These are phyloP conservation scores for Scenedesmus sp. DNA, from an alignment of 163 green algal genomes.

Conservation along the genomic window DNA sequence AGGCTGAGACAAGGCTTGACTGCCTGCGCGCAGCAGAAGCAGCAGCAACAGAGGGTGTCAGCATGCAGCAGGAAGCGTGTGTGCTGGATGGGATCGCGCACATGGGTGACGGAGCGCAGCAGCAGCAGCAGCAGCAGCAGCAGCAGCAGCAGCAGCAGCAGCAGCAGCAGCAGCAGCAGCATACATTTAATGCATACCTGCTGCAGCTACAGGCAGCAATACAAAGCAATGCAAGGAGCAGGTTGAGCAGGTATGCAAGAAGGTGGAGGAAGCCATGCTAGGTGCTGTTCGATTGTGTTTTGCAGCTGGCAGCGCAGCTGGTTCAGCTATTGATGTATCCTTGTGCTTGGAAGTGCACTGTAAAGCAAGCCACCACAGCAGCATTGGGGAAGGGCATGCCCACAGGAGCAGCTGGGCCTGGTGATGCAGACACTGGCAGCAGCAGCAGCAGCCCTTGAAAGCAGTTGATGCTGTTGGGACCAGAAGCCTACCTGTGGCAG, in stretches of 20 bases:
- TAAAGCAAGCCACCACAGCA: neutral
- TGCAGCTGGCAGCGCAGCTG: neutral
- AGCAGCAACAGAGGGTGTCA: neutral
- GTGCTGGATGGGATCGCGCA: neutral
- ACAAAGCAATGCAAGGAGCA: neutral
- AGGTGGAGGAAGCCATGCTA: neutral
- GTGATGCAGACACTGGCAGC: neutral
- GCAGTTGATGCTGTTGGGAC: slow-evolving; percentile 35
- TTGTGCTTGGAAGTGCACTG: slow-evolving; percentile 35
- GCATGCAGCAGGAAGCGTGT: too few relatives aligned
- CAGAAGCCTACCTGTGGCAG: slow-evolving; percentile 2
- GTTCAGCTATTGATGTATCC: neutral
- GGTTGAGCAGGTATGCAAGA: neutral
- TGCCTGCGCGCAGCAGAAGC: slow-evolving; percentile 17
- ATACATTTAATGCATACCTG: too few relatives aligned
- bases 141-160: too few relatives aligned
- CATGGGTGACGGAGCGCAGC: neutral
- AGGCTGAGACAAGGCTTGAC: neutral
- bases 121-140: neutral
- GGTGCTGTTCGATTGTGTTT: neutral
- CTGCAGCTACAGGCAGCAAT: neutral
- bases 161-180: too few relatives aligned
- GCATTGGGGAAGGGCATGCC: too few relatives aligned
- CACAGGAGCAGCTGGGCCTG: neutral
- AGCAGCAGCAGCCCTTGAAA: slow-evolving; percentile 28